These are phyloP conservation scores for Eucommia ulmoides DNA, from an alignment of 257 asterid species.

Conservation along the genomic window DNA sequence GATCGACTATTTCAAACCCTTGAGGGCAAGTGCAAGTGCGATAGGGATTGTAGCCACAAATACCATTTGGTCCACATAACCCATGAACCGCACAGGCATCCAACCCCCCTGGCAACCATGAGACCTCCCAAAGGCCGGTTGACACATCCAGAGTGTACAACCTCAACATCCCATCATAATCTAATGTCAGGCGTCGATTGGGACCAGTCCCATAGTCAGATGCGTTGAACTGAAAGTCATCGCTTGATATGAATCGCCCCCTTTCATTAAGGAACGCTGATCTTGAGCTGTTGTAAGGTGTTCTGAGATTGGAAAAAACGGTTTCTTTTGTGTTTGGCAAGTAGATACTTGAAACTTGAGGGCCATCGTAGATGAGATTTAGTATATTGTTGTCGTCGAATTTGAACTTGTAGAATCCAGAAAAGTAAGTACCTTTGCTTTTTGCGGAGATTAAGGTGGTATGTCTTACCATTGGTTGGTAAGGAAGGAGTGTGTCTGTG, in stretches of 20 bases:
- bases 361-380: not conserved
- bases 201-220: conserved; percentile 1
- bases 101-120: not conserved
- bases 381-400: not conserved
- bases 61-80: not conserved
- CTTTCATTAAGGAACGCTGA: not conserved
- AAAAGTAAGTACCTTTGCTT: no score
- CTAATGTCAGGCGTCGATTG: not conserved
- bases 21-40: not conserved
- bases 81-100: not conserved
- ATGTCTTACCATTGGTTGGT: not conserved
- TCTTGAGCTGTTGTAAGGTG: not conserved
- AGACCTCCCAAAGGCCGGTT: not conserved
- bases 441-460: not conserved
- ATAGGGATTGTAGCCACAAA: not conserved
- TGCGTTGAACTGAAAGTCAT: not conserved
- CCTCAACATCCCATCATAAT: conserved; percentile 1
- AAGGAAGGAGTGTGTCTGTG: not conserved
- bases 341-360: not conserved
- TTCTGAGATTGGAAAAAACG: not conserved
- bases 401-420: conserved; percentile 1
- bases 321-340: not conserved
- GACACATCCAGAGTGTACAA: not conserved
- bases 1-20: not conserved
- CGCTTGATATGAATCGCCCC: not conserved